Conservation (phyloP, 257 asterid species). For the Scutellaria baicalensis region DNA sequence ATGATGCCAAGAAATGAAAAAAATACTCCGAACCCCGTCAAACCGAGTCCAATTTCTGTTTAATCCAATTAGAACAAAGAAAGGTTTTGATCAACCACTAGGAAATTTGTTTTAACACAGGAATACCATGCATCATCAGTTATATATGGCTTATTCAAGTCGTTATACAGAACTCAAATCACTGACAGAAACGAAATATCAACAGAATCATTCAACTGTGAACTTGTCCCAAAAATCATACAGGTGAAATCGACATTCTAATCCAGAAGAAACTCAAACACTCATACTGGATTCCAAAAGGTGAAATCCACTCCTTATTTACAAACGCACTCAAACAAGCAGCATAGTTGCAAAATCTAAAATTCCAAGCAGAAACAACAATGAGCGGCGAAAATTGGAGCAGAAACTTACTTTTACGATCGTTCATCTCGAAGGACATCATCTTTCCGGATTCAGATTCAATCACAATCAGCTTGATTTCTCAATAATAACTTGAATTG, state of each 20-base stretch:
- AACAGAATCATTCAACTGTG: background rate
- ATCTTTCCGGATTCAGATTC: slow-evolving; percentile 39
- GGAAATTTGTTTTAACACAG: background rate
- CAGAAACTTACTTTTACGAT: slow-evolving; percentile 53
- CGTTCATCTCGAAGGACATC: slow-evolving; percentile 86
- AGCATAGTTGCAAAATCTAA: background rate
- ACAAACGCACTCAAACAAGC: background rate
- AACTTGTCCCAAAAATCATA: no score
- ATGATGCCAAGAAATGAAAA: slow-evolving; percentile 83
- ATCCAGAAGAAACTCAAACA: no score
- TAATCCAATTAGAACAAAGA: slow-evolving; percentile 16
- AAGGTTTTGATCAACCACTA: slow-evolving; percentile 4
- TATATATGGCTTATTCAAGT: background rate
- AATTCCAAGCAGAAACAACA: background rate
- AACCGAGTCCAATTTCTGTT: slow-evolving; percentile 93
- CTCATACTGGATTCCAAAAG: background rate
- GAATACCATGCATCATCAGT: background rate
- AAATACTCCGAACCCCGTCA: slow-evolving; percentile 91
- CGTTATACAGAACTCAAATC: background rate
- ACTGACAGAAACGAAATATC: background rate
- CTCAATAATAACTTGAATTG: slow-evolving; percentile 1
- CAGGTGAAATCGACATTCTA: no score
- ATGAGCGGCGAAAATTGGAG: background rate
- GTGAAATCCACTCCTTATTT: background rate
- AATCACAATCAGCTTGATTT: slow-evolving; percentile 6